These are phyloP conservation scores for Scheffersomyces parashehatae DNA, from an alignment of 1,139 yeast genomes.

Conservation along the genomic window DNA sequence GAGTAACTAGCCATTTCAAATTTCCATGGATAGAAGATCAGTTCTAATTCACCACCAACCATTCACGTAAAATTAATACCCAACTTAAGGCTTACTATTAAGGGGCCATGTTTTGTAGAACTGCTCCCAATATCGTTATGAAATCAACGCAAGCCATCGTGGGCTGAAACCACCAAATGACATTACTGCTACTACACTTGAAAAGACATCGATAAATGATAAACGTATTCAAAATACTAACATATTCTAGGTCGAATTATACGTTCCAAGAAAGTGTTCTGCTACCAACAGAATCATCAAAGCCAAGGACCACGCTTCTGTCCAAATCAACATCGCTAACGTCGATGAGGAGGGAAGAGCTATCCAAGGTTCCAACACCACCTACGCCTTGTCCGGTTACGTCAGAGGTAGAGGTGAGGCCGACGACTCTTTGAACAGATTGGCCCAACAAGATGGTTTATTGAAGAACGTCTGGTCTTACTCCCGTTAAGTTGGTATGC, in stretches of 20 bases:
- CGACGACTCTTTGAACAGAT: slow-evolving; percentile 99
- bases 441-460: slow-evolving; percentile 98
- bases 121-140: no score
- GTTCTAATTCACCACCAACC: no score
- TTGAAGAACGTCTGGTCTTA: slow-evolving; percentile 98
- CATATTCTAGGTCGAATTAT: slow-evolving; percentile 85
- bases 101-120: no score
- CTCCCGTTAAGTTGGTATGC: slow-evolving; percentile 74
- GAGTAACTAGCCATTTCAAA: no score
- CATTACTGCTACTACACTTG: no score
- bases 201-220: no score
- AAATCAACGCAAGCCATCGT: no score
- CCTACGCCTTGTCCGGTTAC: slow-evolving; percentile 97
- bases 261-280: slow-evolving; percentile 99
- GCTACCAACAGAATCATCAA: slow-evolving; percentile 99
- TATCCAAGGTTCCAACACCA: slow-evolving; percentile 85
- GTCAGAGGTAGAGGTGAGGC: slow-evolving; percentile 82
- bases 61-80: no score
- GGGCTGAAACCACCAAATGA: no score
- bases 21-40: no score
- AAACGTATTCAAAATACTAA: slow-evolving; percentile 23
- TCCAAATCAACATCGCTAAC: slow-evolving; percentile 65
- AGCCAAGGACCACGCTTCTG: slow-evolving; percentile 99
- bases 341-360: slow-evolving; percentile 94
- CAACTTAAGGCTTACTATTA: no score